These are phyloP conservation scores for Microbotryomycetes sp. DNA, from an alignment of 1,284 basidiomycete genomes.

Conservation along the genomic window DNA sequence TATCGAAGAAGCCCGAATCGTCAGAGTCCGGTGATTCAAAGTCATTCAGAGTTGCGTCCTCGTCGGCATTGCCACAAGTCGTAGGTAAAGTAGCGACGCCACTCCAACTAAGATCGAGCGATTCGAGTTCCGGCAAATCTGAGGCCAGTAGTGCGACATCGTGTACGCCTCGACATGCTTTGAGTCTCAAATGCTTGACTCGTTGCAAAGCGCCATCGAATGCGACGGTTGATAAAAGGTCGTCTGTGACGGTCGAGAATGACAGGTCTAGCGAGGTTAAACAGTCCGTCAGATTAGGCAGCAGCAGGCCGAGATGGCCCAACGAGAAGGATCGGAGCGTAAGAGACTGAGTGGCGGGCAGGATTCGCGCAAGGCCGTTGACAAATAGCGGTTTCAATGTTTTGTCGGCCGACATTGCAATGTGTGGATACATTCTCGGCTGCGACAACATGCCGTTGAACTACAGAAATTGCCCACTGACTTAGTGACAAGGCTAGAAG, in stretches of 20 bases:
- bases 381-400: neutral
- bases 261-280: neutral
- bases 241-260: slow-evolving; percentile 1
- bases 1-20: slow-evolving; percentile 1
- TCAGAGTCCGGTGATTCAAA: neutral
- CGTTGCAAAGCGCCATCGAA: neutral
- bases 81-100: neutral
- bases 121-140: neutral
- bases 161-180: neutral
- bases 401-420: neutral
- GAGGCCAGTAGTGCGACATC: neutral
- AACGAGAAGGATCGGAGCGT: neutral
- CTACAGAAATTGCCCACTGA: neutral
- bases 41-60: neutral
- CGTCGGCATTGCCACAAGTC: neutral
- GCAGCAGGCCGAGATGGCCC: neutral
- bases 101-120: slow-evolving; percentile 10
- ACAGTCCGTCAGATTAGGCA: neutral
- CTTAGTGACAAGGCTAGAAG: neutral
- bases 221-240: neutral
- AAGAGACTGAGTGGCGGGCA: neutral
- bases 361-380: neutral
- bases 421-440: neutral
- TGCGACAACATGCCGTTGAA: neutral
- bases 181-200: neutral